Conservation (phyloP, 768 basidiomycete genomes). For the Leccinum boreale region DNA sequence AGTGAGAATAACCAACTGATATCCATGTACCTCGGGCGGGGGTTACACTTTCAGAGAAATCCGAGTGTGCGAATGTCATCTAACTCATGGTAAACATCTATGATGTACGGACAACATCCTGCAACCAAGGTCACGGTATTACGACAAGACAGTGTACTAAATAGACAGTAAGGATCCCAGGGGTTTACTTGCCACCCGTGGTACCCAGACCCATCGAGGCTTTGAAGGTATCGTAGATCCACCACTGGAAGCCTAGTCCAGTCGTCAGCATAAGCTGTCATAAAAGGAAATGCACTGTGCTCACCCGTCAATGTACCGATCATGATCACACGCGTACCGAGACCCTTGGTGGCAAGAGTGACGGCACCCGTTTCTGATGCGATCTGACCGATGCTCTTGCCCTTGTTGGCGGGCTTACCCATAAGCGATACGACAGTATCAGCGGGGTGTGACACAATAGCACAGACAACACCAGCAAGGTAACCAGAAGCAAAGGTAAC, state of each 20-base stretch:
- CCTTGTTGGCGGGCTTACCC: slow-evolving; percentile 84
- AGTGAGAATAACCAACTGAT: too few species aligned
- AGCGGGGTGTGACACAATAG: slow-evolving; percentile 93
- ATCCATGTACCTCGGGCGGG: too few species aligned
- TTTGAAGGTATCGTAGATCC: slow-evolving; percentile 91
- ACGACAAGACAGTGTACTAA: not conserved
- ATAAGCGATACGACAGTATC: slow-evolving; percentile 91
- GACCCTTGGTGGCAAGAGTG: slow-evolving; percentile 75
- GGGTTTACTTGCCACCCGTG: slow-evolving; percentile 76
- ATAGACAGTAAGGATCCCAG: not conserved
- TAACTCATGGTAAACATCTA: slow-evolving; percentile 6
- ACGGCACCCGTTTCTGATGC: slow-evolving; percentile 64
- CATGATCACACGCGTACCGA: slow-evolving; percentile 84
- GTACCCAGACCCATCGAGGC: slow-evolving; percentile 79
- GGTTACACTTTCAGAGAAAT: not conserved
- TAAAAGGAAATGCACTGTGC: not conserved
- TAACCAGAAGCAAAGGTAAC: slow-evolving; percentile 90
- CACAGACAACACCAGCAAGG: slow-evolving; percentile 93
- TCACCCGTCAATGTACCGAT: slow-evolving; percentile 56
- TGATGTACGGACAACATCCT: not conserved
- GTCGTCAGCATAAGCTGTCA: not conserved
- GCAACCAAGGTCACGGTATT: slow-evolving; percentile 2
- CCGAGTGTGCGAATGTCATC: not conserved
- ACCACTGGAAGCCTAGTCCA: slow-evolving; percentile 79
- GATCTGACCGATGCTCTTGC: slow-evolving; percentile 70